These are phyloP conservation scores for Besnoitia besnoiti DNA, from an alignment of 169 alveolate species.

Conservation along the genomic window DNA sequence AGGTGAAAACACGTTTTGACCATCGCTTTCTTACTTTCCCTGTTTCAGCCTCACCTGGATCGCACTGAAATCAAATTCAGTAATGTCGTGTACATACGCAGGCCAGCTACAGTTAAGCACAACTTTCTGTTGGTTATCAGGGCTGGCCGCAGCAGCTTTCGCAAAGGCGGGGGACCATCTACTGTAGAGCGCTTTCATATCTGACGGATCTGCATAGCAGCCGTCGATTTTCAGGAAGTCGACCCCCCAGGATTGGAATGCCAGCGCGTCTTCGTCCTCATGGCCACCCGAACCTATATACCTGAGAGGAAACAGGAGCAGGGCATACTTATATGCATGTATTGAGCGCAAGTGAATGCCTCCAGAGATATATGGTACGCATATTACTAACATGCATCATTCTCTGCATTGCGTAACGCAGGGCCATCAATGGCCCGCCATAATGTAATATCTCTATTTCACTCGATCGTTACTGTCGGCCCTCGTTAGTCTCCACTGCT, in stretches of 20 bases:
- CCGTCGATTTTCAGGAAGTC: conserved; percentile 81
- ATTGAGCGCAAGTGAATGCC: not conserved
- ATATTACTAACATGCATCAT: too few relatives aligned
- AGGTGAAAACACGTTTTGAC: too few relatives aligned
- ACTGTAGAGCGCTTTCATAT: not conserved
- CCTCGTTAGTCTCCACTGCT: conserved; percentile 38
- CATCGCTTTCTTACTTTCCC: not conserved
- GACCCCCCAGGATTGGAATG: conserved; percentile 47
- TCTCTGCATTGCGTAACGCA: too few relatives aligned
- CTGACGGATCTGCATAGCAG: conserved; percentile 73
- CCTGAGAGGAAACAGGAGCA: not conserved
- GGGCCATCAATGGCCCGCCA: too few relatives aligned
- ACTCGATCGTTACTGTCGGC: not conserved
- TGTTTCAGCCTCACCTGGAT: not conserved
- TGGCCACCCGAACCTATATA: not conserved
- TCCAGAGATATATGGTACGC: too few relatives aligned
- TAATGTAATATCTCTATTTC: not conserved
- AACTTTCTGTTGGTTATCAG: not conserved
- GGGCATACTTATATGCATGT: not conserved
- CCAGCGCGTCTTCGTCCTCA: conserved; percentile 7
- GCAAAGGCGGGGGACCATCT: conserved; percentile 34
- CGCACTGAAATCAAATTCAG: not conserved
- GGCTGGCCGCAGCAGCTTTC: not conserved
- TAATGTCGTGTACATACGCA: not conserved
- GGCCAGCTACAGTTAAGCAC: conserved; percentile 34